Percentiles rank a stretch among this genome's conserved stretches.
Evolutionary conservation across 306 rosid species (phyloP).

Genomic region (Psophocarpus tetragonolobus): DNA sequence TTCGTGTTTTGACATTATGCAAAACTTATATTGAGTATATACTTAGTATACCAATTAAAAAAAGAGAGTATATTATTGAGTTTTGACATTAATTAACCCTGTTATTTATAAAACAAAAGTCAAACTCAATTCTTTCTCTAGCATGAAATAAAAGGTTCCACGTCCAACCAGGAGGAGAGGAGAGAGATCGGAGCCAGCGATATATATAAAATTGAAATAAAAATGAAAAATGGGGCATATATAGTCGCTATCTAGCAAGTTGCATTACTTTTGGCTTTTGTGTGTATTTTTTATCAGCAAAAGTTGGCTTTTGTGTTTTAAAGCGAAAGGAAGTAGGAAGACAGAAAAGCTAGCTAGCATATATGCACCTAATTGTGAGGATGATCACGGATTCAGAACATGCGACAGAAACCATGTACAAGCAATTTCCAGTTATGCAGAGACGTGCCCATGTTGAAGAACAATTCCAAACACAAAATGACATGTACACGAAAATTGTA

Average conservation of each 20-base stretch:
- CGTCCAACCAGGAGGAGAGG: not conserved
- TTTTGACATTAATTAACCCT: not conserved
- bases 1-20: too few relatives aligned
- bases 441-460: conserved; percentile 43
- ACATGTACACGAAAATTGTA: not conserved
- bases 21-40: too few relatives aligned
- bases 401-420: conserved; percentile 22
- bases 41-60: too few relatives aligned
- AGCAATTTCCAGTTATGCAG: not conserved
- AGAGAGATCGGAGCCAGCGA: too few relatives aligned
- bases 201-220: not conserved
- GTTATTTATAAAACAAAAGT: not conserved
- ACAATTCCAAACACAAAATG: conserved; percentile 30
- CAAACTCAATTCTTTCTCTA: not conserved
- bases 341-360: not conserved
- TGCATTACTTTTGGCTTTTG: not conserved
- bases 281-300: too few relatives aligned
- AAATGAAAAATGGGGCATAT: not conserved
- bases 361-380: not conserved
- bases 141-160: not conserved
- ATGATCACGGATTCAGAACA: not conserved
- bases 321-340: not conserved
- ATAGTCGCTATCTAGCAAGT: not conserved
- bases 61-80: too few relatives aligned
- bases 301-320: not conserved